Evolutionary conservation across 495 filamentous ascomycete genomes (phyloP), one percentile per base, ranked within the genome.

Genomic region (Cladorrhinum samala): DNA sequence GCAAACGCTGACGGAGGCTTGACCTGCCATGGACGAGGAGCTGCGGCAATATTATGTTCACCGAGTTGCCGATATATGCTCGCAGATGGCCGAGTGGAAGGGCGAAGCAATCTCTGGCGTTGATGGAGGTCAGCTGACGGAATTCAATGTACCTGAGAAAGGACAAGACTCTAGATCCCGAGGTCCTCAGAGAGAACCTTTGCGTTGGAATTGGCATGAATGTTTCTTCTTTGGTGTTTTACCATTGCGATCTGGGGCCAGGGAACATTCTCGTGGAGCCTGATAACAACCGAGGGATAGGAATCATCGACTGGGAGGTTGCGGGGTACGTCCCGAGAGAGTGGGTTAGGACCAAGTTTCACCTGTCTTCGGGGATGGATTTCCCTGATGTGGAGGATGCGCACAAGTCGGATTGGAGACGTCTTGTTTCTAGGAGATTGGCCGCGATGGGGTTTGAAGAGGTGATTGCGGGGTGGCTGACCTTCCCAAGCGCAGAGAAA

Each of bases 331-430:
- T 55, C 6, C 52, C 57, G 0, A 59, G 38, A 24, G 53, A 59
- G 17, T 59, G 57, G 57, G 30, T 59, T 13, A 36, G 44, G 24
- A 59, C 53, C 19, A 59, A 59, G 49, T 49, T 55, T 16, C 24
- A 45, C 14, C 18, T 59, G 3, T 55, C 52, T 2, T 39, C 24
- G 4, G 49, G 57, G 14, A 49, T 55, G 49, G 53, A 50, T n/a
- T 50, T 59, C 18, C 41, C 49, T 3, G 23, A 38, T 9, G 44
- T 37, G 17, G 39, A 40, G 13, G 38, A 54, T 19, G 33, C 6
- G 14, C 21, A 46, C 2, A 49, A 25, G 16, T 27, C 43, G 39
- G 49, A 55, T 7, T 58, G 56, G 51, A 47, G 51, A 14, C 46
- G 20, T 1, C 21, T 27, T 0, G 51, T 54, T 37, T 46, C 46